These are phyloP conservation scores for Luffa acutangula DNA, from an alignment of 306 rosid genomes.

Conservation along the genomic window DNA sequence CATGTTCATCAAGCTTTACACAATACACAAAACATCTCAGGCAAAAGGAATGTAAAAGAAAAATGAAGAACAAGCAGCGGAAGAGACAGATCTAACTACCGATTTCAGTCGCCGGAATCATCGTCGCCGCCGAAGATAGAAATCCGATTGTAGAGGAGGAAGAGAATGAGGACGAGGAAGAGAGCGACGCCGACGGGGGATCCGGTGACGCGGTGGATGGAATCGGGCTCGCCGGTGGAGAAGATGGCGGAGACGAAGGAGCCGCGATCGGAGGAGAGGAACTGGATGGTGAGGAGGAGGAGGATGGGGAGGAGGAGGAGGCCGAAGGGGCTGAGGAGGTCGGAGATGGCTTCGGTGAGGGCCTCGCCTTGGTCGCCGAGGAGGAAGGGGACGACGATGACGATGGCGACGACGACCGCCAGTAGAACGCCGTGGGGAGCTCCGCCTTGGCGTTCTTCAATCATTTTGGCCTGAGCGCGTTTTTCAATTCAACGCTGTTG, in stretches of 20 bases:
- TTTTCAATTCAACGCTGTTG: not conserved
- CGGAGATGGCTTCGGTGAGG: conserved; percentile 56
- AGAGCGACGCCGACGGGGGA: conserved; percentile 86
- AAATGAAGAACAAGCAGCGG: not conserved
- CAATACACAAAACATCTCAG: not conserved
- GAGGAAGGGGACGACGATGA: conserved; percentile 46
- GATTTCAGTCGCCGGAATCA: conserved; percentile 46
- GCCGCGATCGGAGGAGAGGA: conserved; percentile 83
- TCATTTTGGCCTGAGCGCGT: conserved; percentile 14
- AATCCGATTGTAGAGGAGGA: conserved; percentile 55
- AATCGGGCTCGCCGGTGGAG: conserved; percentile 74
- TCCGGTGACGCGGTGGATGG: conserved; percentile 71
- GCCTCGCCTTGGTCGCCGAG: conserved; percentile 75
- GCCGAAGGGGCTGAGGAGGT: conserved; percentile 68
- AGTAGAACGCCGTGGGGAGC: conserved; percentile 73
- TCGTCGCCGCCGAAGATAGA: conserved; percentile 71
- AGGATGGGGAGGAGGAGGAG: conserved; percentile 71
- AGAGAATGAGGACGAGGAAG: conserved; percentile 43
- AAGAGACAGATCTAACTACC: conserved; percentile 19
- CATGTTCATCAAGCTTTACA: not conserved
- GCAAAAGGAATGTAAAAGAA: no score
- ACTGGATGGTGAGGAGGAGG: conserved; percentile 78
- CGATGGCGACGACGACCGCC: conserved; percentile 48
- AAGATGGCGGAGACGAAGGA: conserved; percentile 54
- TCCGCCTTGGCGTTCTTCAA: conserved; percentile 37